Evolutionary conservation across 441 rosid genomes (phyloP).

Genomic region (Melastoma candidum): DNA sequence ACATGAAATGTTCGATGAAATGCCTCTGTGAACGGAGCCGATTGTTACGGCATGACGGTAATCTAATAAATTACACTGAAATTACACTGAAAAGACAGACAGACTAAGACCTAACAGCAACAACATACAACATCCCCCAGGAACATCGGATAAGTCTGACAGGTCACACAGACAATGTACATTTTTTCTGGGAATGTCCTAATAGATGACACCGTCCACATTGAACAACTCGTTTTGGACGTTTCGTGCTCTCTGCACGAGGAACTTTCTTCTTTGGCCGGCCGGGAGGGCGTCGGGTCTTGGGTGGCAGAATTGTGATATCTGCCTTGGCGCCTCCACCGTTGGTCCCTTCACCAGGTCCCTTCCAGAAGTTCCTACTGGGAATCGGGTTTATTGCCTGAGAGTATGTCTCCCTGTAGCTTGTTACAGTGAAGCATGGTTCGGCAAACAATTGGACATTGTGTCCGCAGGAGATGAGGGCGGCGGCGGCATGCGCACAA

Average conservation of each 20-base stretch:
- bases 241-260: constrained; percentile 77
- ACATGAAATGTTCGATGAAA: no score
- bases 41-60: no score
- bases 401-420: constrained; percentile 68
- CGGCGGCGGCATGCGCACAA: constrained; percentile 92
- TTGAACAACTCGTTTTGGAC: constrained; percentile 82
- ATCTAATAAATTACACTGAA: no score
- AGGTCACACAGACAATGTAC: constrained; percentile 74
- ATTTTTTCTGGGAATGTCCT: constrained; percentile 98
- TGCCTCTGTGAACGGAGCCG: no score
- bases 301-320: constrained; percentile 53
- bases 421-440: constrained; percentile 63
- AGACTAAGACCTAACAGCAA: no score
- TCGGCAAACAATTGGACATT: constrained; percentile 72
- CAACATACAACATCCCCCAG: no score
- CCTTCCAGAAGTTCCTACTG: constrained; percentile 64
- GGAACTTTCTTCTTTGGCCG: constrained; percentile 85
- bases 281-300: constrained; percentile 85
- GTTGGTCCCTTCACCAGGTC: constrained; percentile 48
- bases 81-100: no score
- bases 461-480: constrained; percentile 82
- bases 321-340: constrained; percentile 58
- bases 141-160: no score
- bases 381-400: constrained; percentile 57
- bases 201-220: constrained; percentile 93